Base-by-base conservation (phyloP, 805 yeast genomes). In the Pichia nanzhaoensis region DNA sequence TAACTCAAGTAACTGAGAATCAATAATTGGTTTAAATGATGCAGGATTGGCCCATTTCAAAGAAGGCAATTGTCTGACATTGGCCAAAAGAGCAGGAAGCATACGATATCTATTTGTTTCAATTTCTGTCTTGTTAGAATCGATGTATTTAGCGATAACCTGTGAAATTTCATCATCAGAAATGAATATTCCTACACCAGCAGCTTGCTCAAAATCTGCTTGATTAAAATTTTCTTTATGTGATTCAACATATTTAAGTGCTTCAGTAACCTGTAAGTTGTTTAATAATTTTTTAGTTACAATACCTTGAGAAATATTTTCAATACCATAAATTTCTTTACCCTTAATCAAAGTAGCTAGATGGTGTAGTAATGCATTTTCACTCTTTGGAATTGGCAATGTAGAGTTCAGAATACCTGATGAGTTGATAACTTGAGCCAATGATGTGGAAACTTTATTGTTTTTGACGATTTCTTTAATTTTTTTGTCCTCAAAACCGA, bases 31-130 rank as follows among this genome's bases (percentile, higher is more conserved):
- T 67, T 93, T 93, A 69, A 93, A 86, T 45, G 77, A 70, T 42
- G 81, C 76, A 32, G 97, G 95, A 39, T 84, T 75, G 8, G 98
- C 98, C 96, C 96, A 93, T 67, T 86, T 88, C 64, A 93, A 73
- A 17, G 70, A 77, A 4, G 88, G 82, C 37, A 88, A 58, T 52
- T 72, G 75, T 73, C 86, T 88, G 50, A 86, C 77, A 37, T 80
- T 82, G 3, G 89, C 90, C 66, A 91, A 72, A 10, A 88, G 69
- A 20, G 78, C 73, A 20, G 96, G 91, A 44, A 91, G 82, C 22
- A 77, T 65, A 54, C 83, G 79, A 66, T 93, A 93, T 62, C 99
- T 77, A 62, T 84, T 78, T n/a, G 72, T 67, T 49, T 68, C 68
- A 50, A 93, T 79, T 21, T 75, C 82, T 1, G 68, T 76, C 57